These are phyloP conservation scores for Penicillium sp. DNA, from an alignment of 2,329 filamentous ascomycete genomes.

Conservation along the genomic window DNA sequence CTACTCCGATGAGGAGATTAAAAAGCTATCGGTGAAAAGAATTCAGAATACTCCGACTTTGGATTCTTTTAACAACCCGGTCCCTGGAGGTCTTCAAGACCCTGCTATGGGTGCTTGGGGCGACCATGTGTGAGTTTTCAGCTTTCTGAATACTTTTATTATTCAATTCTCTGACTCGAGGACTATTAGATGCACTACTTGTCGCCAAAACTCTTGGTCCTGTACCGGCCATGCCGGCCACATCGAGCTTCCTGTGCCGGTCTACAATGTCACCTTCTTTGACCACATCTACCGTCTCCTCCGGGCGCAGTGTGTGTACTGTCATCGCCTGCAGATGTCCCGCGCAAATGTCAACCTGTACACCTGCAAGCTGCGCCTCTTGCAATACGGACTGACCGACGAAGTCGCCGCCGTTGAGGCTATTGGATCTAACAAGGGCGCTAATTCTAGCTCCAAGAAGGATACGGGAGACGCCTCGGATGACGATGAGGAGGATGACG, in stretches of 20 bases:
- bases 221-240: constrained; percentile 94
- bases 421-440: constrained; percentile 42
- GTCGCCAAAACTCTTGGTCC: constrained; percentile 70
- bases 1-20: constrained; percentile 75
- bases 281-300: constrained; percentile 83
- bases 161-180: constrained; percentile 13
- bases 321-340: constrained; percentile 77
- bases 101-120: constrained; percentile 84
- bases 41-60: constrained; percentile 95
- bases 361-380: constrained; percentile 74
- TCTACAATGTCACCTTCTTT: constrained; percentile 96
- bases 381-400: constrained; percentile 75
- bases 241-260: constrained; percentile 85
- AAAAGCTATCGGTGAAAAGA: constrained; percentile 82
- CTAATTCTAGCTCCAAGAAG: constrained; percentile 41
- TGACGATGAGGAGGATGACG: constrained; percentile 59
- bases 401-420: constrained; percentile 59
- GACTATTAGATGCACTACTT: constrained; percentile 73
- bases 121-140: constrained; percentile 64
- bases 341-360: constrained; percentile 71
- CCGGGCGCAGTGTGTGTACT: constrained; percentile 84
- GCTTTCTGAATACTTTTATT: constrained; percentile 5
- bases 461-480: constrained; percentile 57
- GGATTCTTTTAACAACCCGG: constrained; percentile 81
- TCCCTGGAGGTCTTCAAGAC: constrained; percentile 88